These are phyloP conservation scores for Epichloe amarillans DNA, from an alignment of 2,329 filamentous ascomycete genomes.

Conservation along the genomic window DNA sequence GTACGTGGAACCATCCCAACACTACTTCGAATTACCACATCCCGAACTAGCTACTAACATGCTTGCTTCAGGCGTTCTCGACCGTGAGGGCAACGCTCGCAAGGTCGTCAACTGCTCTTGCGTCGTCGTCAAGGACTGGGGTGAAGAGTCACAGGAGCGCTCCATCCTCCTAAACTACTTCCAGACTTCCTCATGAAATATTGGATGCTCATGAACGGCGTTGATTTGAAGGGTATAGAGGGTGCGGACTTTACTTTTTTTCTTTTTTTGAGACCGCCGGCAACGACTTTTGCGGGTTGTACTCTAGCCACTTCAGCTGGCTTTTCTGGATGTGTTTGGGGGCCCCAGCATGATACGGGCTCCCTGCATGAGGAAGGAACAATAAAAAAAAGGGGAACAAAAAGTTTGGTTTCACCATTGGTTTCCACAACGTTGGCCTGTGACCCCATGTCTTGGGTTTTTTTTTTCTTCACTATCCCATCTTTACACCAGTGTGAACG, in stretches of 20 bases:
- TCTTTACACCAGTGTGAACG: too few species aligned
- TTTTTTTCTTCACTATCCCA: too few species aligned
- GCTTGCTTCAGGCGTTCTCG: constrained; percentile 65
- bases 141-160: constrained; percentile 98
- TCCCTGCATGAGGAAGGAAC: constrained; percentile 21
- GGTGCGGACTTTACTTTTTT: constrained; percentile 15
- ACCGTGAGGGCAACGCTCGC: constrained; percentile 97
- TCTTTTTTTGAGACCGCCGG: constrained; percentile 17
- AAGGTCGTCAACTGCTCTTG: constrained; percentile 99
- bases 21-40: too few species aligned
- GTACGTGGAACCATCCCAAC: constrained; percentile 45
- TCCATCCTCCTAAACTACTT: constrained; percentile 99
- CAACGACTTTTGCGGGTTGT: constrained; percentile 27
- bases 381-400: constrained; percentile 28
- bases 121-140: constrained; percentile 99
- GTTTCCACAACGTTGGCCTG: not conserved
- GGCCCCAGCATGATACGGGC: constrained; percentile 19
- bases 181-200: constrained; percentile 66
- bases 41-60: constrained; percentile 16
- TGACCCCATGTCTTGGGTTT: not conserved
- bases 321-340: constrained; percentile 29
- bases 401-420: constrained; percentile 5
- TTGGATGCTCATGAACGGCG: constrained; percentile 13
- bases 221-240: constrained; percentile 28
- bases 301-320: constrained; percentile 34